Percentiles rank a stretch among this genome's conserved stretches.
Evolutionary conservation across 2,329 filamentous ascomycete genomes (phyloP).

Genomic region (Alternaria longipes): DNA sequence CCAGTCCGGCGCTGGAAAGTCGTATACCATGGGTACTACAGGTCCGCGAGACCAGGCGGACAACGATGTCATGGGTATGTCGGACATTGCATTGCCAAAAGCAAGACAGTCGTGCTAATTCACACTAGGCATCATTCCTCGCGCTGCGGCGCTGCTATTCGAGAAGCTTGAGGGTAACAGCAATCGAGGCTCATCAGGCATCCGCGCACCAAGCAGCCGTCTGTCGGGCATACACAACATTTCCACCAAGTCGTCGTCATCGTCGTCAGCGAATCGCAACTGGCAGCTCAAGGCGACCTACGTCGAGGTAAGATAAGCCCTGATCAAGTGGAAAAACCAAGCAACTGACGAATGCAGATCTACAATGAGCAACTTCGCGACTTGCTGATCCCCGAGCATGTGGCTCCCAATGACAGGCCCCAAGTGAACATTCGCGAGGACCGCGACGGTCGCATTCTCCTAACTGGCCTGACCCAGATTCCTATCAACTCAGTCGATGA

Average conservation of each 20-base stretch:
- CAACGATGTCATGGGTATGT: slow-evolving; percentile 77
- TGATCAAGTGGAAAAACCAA: neutral
- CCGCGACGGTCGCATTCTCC: slow-evolving; percentile 89
- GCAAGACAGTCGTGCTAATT: slow-evolving; percentile 23
- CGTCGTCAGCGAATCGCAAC: slow-evolving; percentile 68
- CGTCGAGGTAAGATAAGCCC: slow-evolving; percentile 65
- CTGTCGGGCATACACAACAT: slow-evolving; percentile 69
- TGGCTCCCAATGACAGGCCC: slow-evolving; percentile 73
- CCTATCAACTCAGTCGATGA: slow-evolving; percentile 93
- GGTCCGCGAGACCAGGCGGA: slow-evolving; percentile 80
- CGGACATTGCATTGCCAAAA: neutral
- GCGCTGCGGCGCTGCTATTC: slow-evolving; percentile 86
- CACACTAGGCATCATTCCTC: slow-evolving; percentile 88
- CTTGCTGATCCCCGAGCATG: slow-evolving; percentile 80
- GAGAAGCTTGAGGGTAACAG: slow-evolving; percentile 77
- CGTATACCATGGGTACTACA: slow-evolving; percentile 98
- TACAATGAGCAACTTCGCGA: slow-evolving; percentile 97
- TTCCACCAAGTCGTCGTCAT: slow-evolving; percentile 54
- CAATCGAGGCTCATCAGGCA: slow-evolving; percentile 72
- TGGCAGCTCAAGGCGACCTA: slow-evolving; percentile 96
- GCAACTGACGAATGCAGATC: slow-evolving; percentile 67
- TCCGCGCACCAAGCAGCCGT: slow-evolving; percentile 69
- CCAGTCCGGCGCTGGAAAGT: slow-evolving; percentile 97
- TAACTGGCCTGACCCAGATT: slow-evolving; percentile 88
- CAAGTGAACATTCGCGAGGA: slow-evolving; percentile 94